Base-by-base conservation (phyloP, 2,329 filamentous ascomycete genomes). In the Talaromyces sp. region DNA sequence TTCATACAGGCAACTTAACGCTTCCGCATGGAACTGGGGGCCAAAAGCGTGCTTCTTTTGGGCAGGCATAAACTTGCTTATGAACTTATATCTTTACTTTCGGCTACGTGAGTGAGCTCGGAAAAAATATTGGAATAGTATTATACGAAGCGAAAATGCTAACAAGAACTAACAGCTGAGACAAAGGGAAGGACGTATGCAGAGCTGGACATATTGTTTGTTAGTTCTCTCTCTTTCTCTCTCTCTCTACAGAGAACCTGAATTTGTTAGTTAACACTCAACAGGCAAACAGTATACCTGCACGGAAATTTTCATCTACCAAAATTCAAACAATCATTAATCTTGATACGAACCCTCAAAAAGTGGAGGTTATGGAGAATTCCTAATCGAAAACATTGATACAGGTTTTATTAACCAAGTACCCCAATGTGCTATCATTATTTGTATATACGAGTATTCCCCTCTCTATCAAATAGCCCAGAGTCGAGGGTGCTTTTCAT, bases 1-100 rank as follows among this genome's bases (percentile, higher is more conserved):
- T 0, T 91, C 91, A 0, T 93, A 93, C 75, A 95, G 96, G 90
- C 52, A 35, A 55, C 82, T 95, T 50, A 96, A 96, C 75, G 89
- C 90, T 0, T 83, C 81, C 1, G 88, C 84, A 0, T 96, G 91
- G 90, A 81, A 93, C 73, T 95, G 90, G 90, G 81, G 84, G 59
- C 92, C 91, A 73, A 92, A 83, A 68, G 84, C 90, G 0, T 90
- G 90, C 27, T 93, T 95, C 78, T 93, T 93, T 78, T 89, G 90
- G 88, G 86, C 84, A 13, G 88, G 85, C 1, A 86, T 89, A 56
- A 91, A 89, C 74, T 87, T 90, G 75, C 74, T 85, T 59, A 92
- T 88, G 76, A 84, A 90, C 69, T 75, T 92, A 24, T 95, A 91
- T 77, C 87, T 86, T 0, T 92, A 85, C 71, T 91, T 90, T 78